phyloP scores from a whole-genome alignment of 306 rosid species.

The Lathyrus tuberosus region DNA sequence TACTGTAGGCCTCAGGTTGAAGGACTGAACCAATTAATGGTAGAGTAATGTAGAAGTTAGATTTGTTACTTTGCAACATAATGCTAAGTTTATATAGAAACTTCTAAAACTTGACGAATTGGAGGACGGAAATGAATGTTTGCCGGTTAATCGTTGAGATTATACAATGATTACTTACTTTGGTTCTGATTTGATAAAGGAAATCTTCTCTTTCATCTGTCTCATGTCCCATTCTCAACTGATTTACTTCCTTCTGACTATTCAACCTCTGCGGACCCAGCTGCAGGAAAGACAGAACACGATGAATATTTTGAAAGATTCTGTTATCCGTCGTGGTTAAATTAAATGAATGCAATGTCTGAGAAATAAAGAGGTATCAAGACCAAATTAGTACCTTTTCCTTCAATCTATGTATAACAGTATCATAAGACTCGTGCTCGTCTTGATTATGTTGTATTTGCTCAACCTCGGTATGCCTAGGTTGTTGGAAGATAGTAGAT shows the following conservation, averaged over 20 bases:
- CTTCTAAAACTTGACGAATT: neutral
- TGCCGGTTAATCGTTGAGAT: neutral
- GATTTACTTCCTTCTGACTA: slow-evolving; percentile 53
- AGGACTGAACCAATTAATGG: slow-evolving; percentile 60
- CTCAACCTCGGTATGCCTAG: slow-evolving; percentile 42
- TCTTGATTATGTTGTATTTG: slow-evolving; percentile 45
- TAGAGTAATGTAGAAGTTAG: slow-evolving; percentile 33
- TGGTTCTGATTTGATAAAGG: slow-evolving; percentile 77
- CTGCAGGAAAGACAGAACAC: slow-evolving; percentile 41
- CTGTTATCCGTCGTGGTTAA: slow-evolving; percentile 26
- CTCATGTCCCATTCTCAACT: slow-evolving; percentile 47
- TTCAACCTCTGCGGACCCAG: slow-evolving; percentile 45
- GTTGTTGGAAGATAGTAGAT: slow-evolving; percentile 46
- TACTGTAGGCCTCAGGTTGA: slow-evolving; percentile 79
- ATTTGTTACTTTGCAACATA: slow-evolving; percentile 17
- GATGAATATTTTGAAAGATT: slow-evolving; percentile 25
- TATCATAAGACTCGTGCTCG: slow-evolving; percentile 40
- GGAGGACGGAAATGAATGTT: slow-evolving; percentile 4
- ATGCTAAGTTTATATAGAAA: neutral
- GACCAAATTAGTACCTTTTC: slow-evolving; percentile 52
- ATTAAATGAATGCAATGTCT: slow-evolving; percentile 12
- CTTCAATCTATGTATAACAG: slow-evolving; percentile 39
- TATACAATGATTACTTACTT: slow-evolving; percentile 50
- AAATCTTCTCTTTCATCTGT: slow-evolving; percentile 77
- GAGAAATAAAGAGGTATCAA: slow-evolving; percentile 8